Conservation (phyloP, 1,139 yeast genomes). For the Kodamaea suecica region DNA sequence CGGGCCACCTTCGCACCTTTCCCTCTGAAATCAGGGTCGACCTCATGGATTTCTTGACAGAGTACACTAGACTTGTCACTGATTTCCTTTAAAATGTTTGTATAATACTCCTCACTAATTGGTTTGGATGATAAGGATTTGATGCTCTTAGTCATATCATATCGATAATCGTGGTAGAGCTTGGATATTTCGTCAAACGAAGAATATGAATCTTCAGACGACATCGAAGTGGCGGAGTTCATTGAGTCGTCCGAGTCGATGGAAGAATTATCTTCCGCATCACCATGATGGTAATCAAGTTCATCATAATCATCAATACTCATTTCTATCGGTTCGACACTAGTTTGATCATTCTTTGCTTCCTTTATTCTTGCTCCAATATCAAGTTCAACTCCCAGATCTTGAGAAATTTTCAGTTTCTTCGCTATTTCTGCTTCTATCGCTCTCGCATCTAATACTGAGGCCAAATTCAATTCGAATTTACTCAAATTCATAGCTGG, state of each 20-base stretch:
- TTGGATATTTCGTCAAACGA: constrained; percentile 41
- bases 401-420: constrained; percentile 1
- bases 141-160: constrained; percentile 22
- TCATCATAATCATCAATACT: no score
- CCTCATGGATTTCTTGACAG: constrained; percentile 35
- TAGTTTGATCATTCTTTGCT: no score
- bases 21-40: constrained; percentile 43
- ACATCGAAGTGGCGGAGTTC: constrained; percentile 14
- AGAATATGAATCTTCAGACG: constrained; percentile 33
- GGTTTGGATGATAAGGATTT: constrained; percentile 16
- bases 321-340: no score
- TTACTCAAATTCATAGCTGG: constrained; percentile 62
- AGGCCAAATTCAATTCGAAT: constrained; percentile 24
- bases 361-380: background rate
- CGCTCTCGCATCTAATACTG: constrained; percentile 19
- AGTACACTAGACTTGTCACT: constrained; percentile 39
- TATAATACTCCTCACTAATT: constrained; percentile 30
- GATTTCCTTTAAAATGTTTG: constrained; percentile 30
- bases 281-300: no score
- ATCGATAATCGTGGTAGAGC: constrained; percentile 29
- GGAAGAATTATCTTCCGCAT: constrained; percentile 14
- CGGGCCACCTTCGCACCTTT: constrained; percentile 47
- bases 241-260: constrained; percentile 22
- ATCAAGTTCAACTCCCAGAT: background rate
- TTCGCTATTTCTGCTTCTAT: background rate